A percentile compares a stretch with the other conserved stretches of the same genome.
These are phyloP conservation scores for Spergularia azorica DNA, from an alignment of 179 eudicot genomes.

Conservation along the genomic window DNA sequence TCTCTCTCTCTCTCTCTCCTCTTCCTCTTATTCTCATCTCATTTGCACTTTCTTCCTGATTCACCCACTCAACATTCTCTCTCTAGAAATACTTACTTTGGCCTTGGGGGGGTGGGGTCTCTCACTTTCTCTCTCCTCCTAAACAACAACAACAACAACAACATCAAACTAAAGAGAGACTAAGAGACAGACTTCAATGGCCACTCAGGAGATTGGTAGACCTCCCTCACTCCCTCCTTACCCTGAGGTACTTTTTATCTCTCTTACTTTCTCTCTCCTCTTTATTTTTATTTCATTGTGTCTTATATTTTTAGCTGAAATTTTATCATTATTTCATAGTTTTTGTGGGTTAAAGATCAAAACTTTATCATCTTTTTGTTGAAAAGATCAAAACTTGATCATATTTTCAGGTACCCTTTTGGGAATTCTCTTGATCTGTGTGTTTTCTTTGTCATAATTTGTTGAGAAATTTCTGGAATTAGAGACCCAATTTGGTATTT, in stretches of 20 bases:
- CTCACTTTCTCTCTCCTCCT: constrained; percentile 9
- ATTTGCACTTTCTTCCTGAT: constrained; percentile 11
- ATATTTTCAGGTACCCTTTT: constrained; percentile 5
- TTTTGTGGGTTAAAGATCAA: neutral
- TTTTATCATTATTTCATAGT: neutral
- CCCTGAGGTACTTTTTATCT: constrained; percentile 49
- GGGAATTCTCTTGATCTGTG: constrained; percentile 4
- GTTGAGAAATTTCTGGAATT: neutral
- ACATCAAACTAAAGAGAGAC: neutral
- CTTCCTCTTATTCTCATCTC: neutral
- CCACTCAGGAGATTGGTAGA: constrained; percentile 47
- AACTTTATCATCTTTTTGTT: neutral
- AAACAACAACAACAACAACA: constrained; percentile 21
- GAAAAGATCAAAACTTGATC: neutral
- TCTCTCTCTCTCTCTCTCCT: too few relatives aligned
- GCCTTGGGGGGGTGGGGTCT: constrained; percentile 27
- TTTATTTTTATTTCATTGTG: too few relatives aligned
- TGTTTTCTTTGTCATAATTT: neutral
- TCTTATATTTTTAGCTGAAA: neutral
- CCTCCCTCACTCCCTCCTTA: constrained; percentile 62
- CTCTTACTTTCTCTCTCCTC: neutral
- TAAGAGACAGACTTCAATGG: constrained; percentile 45
- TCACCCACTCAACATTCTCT: constrained; percentile 3
- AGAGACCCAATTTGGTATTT: neutral
- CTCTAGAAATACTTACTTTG: constrained; percentile 4